Percentiles rank a stretch among this genome's conserved stretches.
These are phyloP conservation scores for Phlebopus sp. DNA, from an alignment of 1,284 basidiomycete species.

Conservation along the genomic window DNA sequence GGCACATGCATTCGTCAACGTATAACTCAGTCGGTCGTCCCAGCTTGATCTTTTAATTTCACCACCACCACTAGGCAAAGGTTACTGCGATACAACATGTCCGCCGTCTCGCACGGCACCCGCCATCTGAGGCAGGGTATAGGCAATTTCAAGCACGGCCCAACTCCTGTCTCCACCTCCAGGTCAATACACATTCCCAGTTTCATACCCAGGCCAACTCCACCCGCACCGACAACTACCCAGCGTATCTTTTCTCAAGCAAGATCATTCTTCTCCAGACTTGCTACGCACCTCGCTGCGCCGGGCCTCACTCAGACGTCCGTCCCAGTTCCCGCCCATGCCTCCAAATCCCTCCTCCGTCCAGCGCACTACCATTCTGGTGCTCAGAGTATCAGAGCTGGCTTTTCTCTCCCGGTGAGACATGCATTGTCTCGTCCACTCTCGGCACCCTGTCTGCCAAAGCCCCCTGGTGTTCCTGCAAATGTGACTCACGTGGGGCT, in stretches of 20 bases:
- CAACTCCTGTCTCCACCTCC: slow-evolving; percentile 1
- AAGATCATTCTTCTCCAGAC: slow-evolving; percentile 49
- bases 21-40: too few relatives aligned
- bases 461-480: slow-evolving; percentile 47
- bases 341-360: slow-evolving; percentile 38
- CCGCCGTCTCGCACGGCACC: slow-evolving; percentile 22
- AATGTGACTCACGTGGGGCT: slow-evolving; percentile 64
- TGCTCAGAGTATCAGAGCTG: slow-evolving; percentile 38
- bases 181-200: slow-evolving; percentile 20
- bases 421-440: slow-evolving; percentile 46
- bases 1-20: too few relatives aligned
- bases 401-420: slow-evolving; percentile 51
- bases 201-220: slow-evolving; percentile 10
- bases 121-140: slow-evolving; percentile 27
- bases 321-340: slow-evolving; percentile 33
- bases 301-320: slow-evolving; percentile 47
- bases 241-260: slow-evolving; percentile 53
- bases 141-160: slow-evolving; percentile 9
- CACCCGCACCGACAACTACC: slow-evolving; percentile 36
- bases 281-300: slow-evolving; percentile 56
- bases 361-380: slow-evolving; percentile 34
- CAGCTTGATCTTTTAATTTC: too few relatives aligned
- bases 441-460: slow-evolving; percentile 50
- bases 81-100: slow-evolving; percentile 16
- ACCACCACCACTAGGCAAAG: too few relatives aligned